Base-by-base conservation (phyloP, 75 land plant species). In the Pinus taeda region DNA sequence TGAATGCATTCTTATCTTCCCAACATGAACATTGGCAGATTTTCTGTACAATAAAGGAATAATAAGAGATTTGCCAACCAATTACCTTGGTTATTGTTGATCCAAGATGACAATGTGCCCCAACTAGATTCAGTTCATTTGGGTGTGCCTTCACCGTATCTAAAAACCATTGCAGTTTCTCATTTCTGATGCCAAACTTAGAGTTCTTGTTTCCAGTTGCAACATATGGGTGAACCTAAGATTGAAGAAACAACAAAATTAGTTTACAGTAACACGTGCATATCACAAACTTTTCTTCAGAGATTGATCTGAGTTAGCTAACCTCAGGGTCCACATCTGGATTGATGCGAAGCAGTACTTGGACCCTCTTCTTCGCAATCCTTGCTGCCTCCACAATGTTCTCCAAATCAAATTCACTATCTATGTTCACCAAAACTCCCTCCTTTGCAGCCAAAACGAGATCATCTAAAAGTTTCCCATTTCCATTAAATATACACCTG, bases 261-360 rank as follows among this genome's bases (percentile, higher is more conserved):
- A 69, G 59, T 6, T 42, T 69, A 21, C 72, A 69, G n/a, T 42
- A 9, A 49, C 11, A 12, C 53, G 3, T 69, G 36, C n/a, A 69
- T 37, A 42, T 42, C n/a, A 39, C 55, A 78, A 29, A 15, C 15
- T 71, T 57, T 65, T 26, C 57, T 49, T 36, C 18, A 21, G 30
- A n/a, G 53, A 21, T 22, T 33, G 9, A 22, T 49, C 55, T 49
- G 9, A 49, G 12, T n/a, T 18, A 37, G 33, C 73, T 71, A 70
- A 95, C 95, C 90, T 96, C 91, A 60, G 99, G 99, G 83, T 96
- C 99, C 57, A 96, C 99, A 82, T 96, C 97, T 3, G 99, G 97
- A 77, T 96, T 96, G 76, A 96, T 95, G 1, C 97, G 87, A 36
- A 96, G 91, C 64, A 96, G 84, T 62, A 94, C 97, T 67, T 82